Evolutionary conservation across 202 grass and related monocot species (phyloP).

Genomic region (Cymbopogon flexuosus): DNA sequence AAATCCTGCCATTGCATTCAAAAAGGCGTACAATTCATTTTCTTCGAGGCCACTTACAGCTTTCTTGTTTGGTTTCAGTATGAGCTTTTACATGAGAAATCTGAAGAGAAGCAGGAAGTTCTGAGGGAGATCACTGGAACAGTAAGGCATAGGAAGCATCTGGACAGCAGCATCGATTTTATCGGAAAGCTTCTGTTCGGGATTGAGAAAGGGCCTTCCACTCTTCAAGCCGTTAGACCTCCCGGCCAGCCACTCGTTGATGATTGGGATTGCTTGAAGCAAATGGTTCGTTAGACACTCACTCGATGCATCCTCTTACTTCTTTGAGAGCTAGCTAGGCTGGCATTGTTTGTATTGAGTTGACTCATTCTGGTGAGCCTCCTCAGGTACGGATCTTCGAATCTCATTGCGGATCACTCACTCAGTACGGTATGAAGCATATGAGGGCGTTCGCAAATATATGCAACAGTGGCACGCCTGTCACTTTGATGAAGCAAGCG

Average conservation of each 20-base stretch:
- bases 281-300: constrained; percentile 43
- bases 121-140: constrained; percentile 58
- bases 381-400: constrained; percentile 69
- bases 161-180: constrained; percentile 57
- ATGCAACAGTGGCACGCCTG: constrained; percentile 52
- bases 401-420: constrained; percentile 62
- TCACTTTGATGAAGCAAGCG: constrained; percentile 44
- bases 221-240: constrained; percentile 47
- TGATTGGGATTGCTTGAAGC: constrained; percentile 87
- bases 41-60: neutral
- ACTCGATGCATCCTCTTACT: neutral
- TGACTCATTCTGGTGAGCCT: neutral
- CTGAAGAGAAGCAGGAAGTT: constrained; percentile 46
- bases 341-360: neutral
- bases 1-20: neutral
- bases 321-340: neutral
- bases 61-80: constrained; percentile 56
- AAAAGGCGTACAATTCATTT: neutral
- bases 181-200: constrained; percentile 81
- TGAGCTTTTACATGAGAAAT: constrained; percentile 50
- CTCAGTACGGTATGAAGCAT: constrained; percentile 84
- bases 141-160: constrained; percentile 59
- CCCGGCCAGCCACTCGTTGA: constrained; percentile 54
- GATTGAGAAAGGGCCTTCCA: constrained; percentile 43
- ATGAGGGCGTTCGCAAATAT: constrained; percentile 67